Evolutionary conservation across 495 filamentous ascomycete genomes (phyloP).

Genomic region (Sphaerosporella brunnea): DNA sequence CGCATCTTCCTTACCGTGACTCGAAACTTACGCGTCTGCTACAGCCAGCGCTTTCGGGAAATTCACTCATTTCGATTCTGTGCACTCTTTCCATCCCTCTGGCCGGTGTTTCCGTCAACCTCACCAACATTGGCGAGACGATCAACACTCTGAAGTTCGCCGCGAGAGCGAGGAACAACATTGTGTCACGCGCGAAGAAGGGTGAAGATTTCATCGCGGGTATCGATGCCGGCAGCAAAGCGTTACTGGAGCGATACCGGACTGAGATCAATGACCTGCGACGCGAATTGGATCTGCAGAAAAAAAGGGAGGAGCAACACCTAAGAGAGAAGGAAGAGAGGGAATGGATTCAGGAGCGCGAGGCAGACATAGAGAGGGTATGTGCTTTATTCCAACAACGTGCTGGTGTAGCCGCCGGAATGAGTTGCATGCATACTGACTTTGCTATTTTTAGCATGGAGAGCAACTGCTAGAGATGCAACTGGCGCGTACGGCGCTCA

Average conservation of each 20-base stretch:
- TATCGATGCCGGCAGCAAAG: constrained; percentile 65
- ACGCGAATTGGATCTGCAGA: constrained; percentile 64
- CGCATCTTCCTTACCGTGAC: constrained; percentile 88
- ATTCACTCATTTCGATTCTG: constrained; percentile 89
- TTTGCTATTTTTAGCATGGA: constrained; percentile 42
- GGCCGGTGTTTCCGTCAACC: constrained; percentile 40
- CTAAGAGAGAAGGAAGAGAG: constrained; percentile 35
- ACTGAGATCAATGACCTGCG: constrained; percentile 80
- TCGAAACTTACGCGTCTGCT: constrained; percentile 89
- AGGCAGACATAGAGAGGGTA: constrained; percentile 10
- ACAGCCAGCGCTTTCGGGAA: constrained; percentile 81
- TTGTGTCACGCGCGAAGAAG: constrained; percentile 90
- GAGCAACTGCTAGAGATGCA: constrained; percentile 99
- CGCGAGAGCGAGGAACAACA: constrained; percentile 89
- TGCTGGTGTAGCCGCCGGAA: neutral
- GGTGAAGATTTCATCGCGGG: constrained; percentile 68
- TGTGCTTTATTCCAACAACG: neutral
- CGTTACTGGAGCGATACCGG: constrained; percentile 80
- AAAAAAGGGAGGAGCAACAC: constrained; percentile 49
- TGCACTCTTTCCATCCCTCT: constrained; percentile 78
- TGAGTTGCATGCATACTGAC: neutral
- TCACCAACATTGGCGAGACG: constrained; percentile 65
- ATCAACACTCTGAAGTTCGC: constrained; percentile 95
- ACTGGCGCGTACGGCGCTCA: constrained; percentile 80
- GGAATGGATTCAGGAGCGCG: constrained; percentile 1